Conservation (phyloP, 257 asterid species). For the Scutellaria minor region DNA sequence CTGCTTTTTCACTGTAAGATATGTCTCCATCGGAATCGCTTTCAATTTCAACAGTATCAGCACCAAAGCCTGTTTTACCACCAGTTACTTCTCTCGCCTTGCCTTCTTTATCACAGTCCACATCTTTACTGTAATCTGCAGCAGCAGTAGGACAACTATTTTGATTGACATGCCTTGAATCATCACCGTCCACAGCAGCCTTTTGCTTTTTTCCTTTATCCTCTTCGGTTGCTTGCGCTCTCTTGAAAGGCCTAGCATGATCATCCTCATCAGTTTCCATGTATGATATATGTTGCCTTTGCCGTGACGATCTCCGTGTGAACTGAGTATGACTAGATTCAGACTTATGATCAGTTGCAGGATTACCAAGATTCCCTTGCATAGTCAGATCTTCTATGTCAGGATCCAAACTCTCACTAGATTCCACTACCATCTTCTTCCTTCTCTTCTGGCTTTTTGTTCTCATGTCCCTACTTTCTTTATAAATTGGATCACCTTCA, state of each 20-base stretch:
- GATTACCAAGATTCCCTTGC: slow-evolving; percentile 36
- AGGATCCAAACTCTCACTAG: slow-evolving; percentile 42
- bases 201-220: slow-evolving; percentile 31
- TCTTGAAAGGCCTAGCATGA: slow-evolving; percentile 40
- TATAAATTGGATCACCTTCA: slow-evolving; percentile 21
- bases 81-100: slow-evolving; percentile 32
- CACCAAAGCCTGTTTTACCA: slow-evolving; percentile 19
- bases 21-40: slow-evolving; percentile 37
- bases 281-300: slow-evolving; percentile 57
- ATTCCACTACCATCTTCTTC: slow-evolving; percentile 38
- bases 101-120: slow-evolving; percentile 25
- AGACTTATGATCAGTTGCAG: slow-evolving; percentile 33
- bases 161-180: slow-evolving; percentile 27
- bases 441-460: slow-evolving; percentile 43
- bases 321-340: slow-evolving; percentile 32
- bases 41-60: slow-evolving; percentile 31
- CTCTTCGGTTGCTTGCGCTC: slow-evolving; percentile 26
- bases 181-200: slow-evolving; percentile 19
- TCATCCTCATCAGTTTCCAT: slow-evolving; percentile 57
- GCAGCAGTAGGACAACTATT: slow-evolving; percentile 31
- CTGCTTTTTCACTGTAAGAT: slow-evolving; percentile 15
- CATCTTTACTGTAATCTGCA: slow-evolving; percentile 20
- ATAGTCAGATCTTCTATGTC: slow-evolving; percentile 37
- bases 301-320: slow-evolving; percentile 58
- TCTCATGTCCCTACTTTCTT: slow-evolving; percentile 30